Base-by-base conservation (phyloP, 371 early-diverging fungal genomes). In the Blakeslea trispora region DNA sequence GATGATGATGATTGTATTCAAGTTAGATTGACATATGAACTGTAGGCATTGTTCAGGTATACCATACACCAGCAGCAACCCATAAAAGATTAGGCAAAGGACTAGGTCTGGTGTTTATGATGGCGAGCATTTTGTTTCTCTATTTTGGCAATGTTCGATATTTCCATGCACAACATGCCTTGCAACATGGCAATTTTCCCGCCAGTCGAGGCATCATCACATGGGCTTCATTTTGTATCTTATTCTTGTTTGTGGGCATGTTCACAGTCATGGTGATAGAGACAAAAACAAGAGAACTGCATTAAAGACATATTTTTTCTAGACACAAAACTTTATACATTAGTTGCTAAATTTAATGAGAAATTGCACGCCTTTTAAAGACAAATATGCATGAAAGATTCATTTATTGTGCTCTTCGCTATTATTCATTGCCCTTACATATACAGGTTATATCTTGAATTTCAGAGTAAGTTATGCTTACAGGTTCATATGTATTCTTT, bases 121-220 rank as follows among this genome's bases (percentile, higher is more conserved):
- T 74, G 13, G 58, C 82, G 1, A 85, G 85, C 9, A 75, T 86
- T 18, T 3, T 77, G 11, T 86, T 86, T 62, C 69, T 88, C 3
- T 69, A 78, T 50, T 62, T 87, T 31, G 89, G 83, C 5, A 66
- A 77, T 11, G 74, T 77, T 35, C 69, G 89, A 22, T 89, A 89
- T 63, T 88, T 87, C 60, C 79, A 81, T 66, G 77, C 80, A 19
- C 89, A 89, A 71, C 59, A 55, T 32, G 69, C 79, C n/a, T 71
- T 89, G 69, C 82, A 81, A 10, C 69, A 72, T 44, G 86, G 85
- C 15, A 71, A 71, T 48, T 89, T 87, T 55, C 86, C 89, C 6
- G 87, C 87, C 11, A 84, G 84, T 63, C 72, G 86, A 53, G 78
- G 79, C 17, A 69, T 69, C 22, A 74, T 82, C 34, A 53, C 76